A percentile compares a stretch with the other conserved stretches of the same genome.
These are phyloP conservation scores for Nemania serpens DNA, from an alignment of 2,329 filamentous ascomycete genomes.

Conservation along the genomic window DNA sequence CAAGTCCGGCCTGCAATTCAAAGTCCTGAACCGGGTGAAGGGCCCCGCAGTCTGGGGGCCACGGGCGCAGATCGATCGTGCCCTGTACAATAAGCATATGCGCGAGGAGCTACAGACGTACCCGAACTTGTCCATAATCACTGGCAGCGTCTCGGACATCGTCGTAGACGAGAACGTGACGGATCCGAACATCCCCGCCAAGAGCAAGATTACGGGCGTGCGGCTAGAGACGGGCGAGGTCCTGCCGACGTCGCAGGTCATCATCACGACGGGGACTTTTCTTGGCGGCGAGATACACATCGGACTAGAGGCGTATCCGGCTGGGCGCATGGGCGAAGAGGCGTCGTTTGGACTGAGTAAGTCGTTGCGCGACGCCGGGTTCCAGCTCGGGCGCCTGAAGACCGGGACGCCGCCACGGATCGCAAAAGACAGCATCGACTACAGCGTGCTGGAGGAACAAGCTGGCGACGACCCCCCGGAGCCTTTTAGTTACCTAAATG, in stretches of 20 bases:
- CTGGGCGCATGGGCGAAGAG: conserved; percentile 90
- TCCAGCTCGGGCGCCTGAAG: conserved; percentile 87
- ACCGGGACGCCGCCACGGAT: conserved; percentile 93
- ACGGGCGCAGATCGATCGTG: conserved; percentile 91
- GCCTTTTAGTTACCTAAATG: conserved; percentile 91
- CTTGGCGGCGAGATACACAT: conserved; percentile 96
- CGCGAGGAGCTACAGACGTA: conserved; percentile 80
- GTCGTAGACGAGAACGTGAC: conserved; percentile 65
- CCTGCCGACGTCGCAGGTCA: conserved; percentile 76
- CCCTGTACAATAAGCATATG: conserved; percentile 90
- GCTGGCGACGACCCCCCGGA: conserved; percentile 81
- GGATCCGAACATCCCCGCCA: conserved; percentile 50
- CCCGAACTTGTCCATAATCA: conserved; percentile 76
- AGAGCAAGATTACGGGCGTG: conserved; percentile 81
- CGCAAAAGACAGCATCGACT: conserved; percentile 82
- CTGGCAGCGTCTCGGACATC: conserved; percentile 91
- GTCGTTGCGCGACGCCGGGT: conserved; percentile 85
- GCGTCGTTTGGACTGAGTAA: conserved; percentile 92
- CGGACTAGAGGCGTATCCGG: conserved; percentile 80
- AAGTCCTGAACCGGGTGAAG: conserved; percentile 84
- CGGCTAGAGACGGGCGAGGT: conserved; percentile 85
- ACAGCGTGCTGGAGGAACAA: conserved; percentile 71
- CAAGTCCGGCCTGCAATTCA: conserved; percentile 93
- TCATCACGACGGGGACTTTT: conserved; percentile 97
- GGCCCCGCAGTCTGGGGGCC: conserved; percentile 97